Evolutionary conservation across 257 asterid genomes (phyloP).

Genomic region (Haberlea rhodopensis): DNA sequence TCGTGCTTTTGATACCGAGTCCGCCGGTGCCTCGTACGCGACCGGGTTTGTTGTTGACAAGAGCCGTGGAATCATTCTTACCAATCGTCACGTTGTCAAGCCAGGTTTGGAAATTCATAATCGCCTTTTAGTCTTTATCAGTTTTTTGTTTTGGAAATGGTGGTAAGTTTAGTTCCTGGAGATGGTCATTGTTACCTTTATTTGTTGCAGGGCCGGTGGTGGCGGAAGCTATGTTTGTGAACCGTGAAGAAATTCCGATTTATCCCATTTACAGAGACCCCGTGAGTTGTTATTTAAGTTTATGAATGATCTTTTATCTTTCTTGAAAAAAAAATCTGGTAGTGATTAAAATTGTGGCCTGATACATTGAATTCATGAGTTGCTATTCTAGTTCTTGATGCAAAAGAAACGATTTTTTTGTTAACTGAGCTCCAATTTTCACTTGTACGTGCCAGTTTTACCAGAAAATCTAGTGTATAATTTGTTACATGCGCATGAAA

Average conservation of each 20-base stretch:
- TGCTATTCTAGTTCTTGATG: constrained; percentile 16
- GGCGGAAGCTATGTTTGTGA: constrained; percentile 95
- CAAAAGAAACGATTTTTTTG: background rate
- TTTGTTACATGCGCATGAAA: background rate
- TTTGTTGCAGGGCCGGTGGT: constrained; percentile 80
- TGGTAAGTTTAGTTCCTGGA: constrained; percentile 12
- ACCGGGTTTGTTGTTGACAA: constrained; percentile 93
- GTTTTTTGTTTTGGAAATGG: constrained; percentile 2
- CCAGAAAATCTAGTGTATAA: no score
- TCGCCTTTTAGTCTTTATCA: background rate
- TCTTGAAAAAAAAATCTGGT: no score
- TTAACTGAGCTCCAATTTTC: background rate
- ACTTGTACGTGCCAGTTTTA: background rate
- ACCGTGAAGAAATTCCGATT: constrained; percentile 88
- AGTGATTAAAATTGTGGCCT: constrained; percentile 1
- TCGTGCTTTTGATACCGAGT: constrained; percentile 89
- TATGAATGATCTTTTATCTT: background rate
- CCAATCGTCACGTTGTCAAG: constrained; percentile 93
- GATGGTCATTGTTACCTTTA: constrained; percentile 3
- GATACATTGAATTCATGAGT: background rate
- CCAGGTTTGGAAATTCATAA: constrained; percentile 49
- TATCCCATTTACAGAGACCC: constrained; percentile 96
- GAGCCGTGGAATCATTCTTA: constrained; percentile 86
- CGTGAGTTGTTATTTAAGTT: constrained; percentile 47
- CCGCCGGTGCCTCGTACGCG: constrained; percentile 92